Base-by-base conservation (phyloP, 768 basidiomycete species). In the Phlegmacium glaucopus region DNA sequence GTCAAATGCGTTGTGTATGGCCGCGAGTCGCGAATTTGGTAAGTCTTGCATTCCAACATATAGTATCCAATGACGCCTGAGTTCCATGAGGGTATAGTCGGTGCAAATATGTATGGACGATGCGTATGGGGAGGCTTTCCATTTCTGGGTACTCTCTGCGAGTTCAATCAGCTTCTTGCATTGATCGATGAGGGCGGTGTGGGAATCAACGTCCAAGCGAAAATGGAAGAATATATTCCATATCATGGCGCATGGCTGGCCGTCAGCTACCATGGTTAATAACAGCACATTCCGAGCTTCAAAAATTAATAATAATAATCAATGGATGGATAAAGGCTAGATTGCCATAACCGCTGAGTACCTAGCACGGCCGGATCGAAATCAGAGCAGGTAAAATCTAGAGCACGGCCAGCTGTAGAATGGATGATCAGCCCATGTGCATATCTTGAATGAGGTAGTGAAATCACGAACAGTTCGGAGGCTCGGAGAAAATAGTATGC, bases 401-500 rank as follows among this genome's bases (percentile, higher is more conserved):
- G 47, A n/a, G 44, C 42, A 8, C 65, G 51, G 5, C 46, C 36
- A 29, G 39, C 53, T 57, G 26, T 22, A 17, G 16, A 27, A 6
- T 35, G 9, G 27, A 17, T 27, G 9, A 13, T 32, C 9, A 25
- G 27, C 32, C 15, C 17, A 36, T 9, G 17, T 30, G 6, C 9
- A 9, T 9, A 18, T 13, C 22, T 26, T 27, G 25, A 27, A 13
- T 9, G 5, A 50, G 58, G 34, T 47, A 62, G 62, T 45, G 8
- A 40, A 48, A 9, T 39, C 37, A 16, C 53, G 53, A 37, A 65
- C 64, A 42, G 53, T 51, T 39, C 53, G 56, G 1, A 75, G 48
- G 0, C 78, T 76, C n/a, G 51, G 71, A 73, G 16, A 78, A 42
- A 8, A 79, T 64, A 42, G 75, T 75, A 18, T 32, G n/a, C n/a